Percentiles rank a stretch among this genome's conserved stretches.
phyloP scores from a whole-genome alignment of 2,329 filamentous ascomycete genomes.

The Venturia nashicola region DNA sequence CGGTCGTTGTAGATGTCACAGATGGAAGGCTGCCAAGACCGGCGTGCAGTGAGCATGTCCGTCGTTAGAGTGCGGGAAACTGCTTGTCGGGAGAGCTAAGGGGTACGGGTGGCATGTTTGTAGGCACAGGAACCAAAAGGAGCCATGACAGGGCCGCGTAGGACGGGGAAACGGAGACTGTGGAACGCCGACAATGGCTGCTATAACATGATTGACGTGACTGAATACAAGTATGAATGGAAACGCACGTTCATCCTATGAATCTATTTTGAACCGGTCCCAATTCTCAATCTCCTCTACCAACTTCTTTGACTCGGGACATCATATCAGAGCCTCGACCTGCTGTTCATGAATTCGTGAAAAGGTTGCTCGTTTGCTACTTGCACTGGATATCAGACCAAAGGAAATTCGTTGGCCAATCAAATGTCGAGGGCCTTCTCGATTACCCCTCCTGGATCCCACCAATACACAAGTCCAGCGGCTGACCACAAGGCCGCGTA shows the following conservation, averaged over 20 bases:
- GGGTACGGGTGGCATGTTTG: not conserved
- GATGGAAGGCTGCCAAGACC: not conserved
- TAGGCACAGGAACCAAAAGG: not conserved
- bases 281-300: not conserved
- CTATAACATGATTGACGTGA: not conserved
- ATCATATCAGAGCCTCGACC: not conserved
- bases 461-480: not conserved
- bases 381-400: not conserved
- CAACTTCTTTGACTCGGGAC: not conserved
- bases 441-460: not conserved
- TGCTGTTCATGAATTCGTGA: not conserved
- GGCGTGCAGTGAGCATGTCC: not conserved
- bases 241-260: not conserved
- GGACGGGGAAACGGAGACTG: not conserved
- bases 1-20: not conserved
- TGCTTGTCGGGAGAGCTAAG: not conserved
- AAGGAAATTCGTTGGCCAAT: slow-evolving; percentile 3
- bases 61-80: slow-evolving; percentile 1
- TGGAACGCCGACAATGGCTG: slow-evolving; percentile 1
- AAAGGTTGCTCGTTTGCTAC: not conserved
- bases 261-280: not conserved
- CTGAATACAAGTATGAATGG: not conserved
- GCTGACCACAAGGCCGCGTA: slow-evolving; percentile 1
- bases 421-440: not conserved
- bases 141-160: not conserved